phyloP scores from a whole-genome alignment of 2,329 filamentous ascomycete genomes.

The Talaromyces rugulosus region DNA sequence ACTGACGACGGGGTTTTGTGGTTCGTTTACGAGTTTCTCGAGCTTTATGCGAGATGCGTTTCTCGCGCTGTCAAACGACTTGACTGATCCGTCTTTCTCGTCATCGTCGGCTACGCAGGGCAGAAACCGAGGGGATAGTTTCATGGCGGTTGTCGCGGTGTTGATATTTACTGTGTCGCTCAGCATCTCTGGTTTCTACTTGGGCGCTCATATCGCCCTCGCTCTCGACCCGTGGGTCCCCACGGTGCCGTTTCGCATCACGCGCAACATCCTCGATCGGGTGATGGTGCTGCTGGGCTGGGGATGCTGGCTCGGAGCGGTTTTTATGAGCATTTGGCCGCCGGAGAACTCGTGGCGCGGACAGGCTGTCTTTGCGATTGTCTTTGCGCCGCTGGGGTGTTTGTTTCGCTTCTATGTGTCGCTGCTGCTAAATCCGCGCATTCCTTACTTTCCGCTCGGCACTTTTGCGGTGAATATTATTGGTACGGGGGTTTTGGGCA shows the following conservation, averaged over 20 bases:
- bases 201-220: slow-evolving; percentile 72
- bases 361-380: slow-evolving; percentile 67
- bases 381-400: slow-evolving; percentile 79
- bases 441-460: slow-evolving; percentile 71
- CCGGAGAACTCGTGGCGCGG: slow-evolving; percentile 71
- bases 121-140: slow-evolving; percentile 71
- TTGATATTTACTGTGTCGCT: slow-evolving; percentile 68
- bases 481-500: slow-evolving; percentile 69
- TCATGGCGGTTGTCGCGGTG: slow-evolving; percentile 75
- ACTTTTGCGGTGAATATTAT: slow-evolving; percentile 79
- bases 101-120: slow-evolving; percentile 30
- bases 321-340: slow-evolving; percentile 68
- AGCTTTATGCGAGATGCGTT: slow-evolving; percentile 78
- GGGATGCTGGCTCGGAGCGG: slow-evolving; percentile 72
- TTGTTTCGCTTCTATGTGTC: slow-evolving; percentile 70
- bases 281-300: slow-evolving; percentile 54
- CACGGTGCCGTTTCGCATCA: slow-evolving; percentile 7
- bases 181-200: slow-evolving; percentile 63
- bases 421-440: slow-evolving; percentile 63
- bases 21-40: slow-evolving; percentile 87
- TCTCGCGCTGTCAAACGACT: slow-evolving; percentile 70
- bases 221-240: slow-evolving; percentile 57
- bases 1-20: slow-evolving; percentile 80
- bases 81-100: slow-evolving; percentile 52
- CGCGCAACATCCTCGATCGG: slow-evolving; percentile 38